Percentiles rank a stretch among this genome's conserved stretches.
Conservation (phyloP, 148 eudicot genomes). For the Heliosperma pusillum region DNA sequence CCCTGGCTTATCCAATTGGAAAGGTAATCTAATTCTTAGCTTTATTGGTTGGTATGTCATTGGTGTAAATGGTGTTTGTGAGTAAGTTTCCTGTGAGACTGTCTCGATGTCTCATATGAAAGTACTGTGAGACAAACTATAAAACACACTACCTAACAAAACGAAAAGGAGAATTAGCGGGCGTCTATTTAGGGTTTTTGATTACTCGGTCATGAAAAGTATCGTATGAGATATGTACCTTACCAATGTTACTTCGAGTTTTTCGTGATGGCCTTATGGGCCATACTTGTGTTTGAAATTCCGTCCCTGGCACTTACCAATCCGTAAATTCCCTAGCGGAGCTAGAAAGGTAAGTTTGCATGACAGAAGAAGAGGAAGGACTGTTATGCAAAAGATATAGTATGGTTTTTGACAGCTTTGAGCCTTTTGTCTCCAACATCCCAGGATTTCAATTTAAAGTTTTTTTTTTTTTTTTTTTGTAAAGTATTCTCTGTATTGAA, state of each 20-base stretch:
- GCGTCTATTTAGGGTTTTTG: not conserved
- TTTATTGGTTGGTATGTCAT: not conserved
- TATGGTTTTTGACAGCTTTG: not conserved
- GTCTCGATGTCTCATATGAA: too few relatives aligned
- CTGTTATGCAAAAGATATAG: not conserved
- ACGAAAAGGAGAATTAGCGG: too few relatives aligned
- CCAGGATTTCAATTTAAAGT: not conserved
- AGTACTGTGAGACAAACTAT: too few relatives aligned
- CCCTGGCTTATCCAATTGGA: conserved; percentile 82
- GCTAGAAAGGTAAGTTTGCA: not conserved
- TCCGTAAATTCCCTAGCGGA: not conserved
- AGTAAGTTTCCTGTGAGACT: too few relatives aligned
- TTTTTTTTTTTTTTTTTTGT: too few relatives aligned
- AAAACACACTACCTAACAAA: too few relatives aligned
- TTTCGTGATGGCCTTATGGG: not conserved
- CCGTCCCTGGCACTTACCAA: not conserved
- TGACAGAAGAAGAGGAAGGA: not conserved
- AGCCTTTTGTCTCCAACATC: not conserved
- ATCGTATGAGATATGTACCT: not conserved
- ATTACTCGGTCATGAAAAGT: not conserved
- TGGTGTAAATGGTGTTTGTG: conserved; percentile 3
- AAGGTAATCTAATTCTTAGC: conserved; percentile 45
- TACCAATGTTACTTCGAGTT: not conserved
- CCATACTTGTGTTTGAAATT: not conserved
- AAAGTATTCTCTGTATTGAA: not conserved